Percentiles rank a stretch among this genome's conserved stretches.
Evolutionary conservation across 345 rosid species (phyloP).

Genomic region (Erodium maritimum): DNA sequence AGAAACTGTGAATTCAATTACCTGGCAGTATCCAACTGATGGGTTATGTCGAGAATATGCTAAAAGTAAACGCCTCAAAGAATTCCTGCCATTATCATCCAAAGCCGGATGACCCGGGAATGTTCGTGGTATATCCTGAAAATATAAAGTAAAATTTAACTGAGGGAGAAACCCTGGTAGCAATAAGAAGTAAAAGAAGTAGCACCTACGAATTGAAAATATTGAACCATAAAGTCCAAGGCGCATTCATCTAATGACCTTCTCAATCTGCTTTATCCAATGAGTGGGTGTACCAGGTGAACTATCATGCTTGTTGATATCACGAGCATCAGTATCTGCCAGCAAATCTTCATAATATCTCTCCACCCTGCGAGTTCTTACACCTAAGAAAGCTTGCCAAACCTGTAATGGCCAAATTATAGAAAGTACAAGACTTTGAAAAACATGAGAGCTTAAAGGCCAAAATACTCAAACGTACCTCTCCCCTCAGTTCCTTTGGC

Average conservation of each 20-base stretch:
- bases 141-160: constrained; percentile 21
- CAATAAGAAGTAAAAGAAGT: constrained; percentile 27
- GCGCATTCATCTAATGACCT: constrained; percentile 64
- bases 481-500: constrained; percentile 91
- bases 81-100: constrained; percentile 75
- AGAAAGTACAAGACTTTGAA: constrained; percentile 2
- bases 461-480: constrained; percentile 34
- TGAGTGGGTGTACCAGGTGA: constrained; percentile 35
- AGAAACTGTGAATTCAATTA: constrained; percentile 14
- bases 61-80: constrained; percentile 73
- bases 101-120: constrained; percentile 97
- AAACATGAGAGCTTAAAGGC: constrained; percentile 8
- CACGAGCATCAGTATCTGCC: constrained; percentile 38
- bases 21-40: constrained; percentile 98
- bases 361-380: constrained; percentile 61
- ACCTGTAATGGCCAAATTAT: constrained; percentile 36
- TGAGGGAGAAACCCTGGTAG: constrained; percentile 18
- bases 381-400: constrained; percentile 98
- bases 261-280: constrained; percentile 92
- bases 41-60: constrained; percentile 94
- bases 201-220: constrained; percentile 47
- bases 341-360: constrained; percentile 71
- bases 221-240: constrained; percentile 39
- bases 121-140: constrained; percentile 87
- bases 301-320: constrained; percentile 24